These are phyloP conservation scores for Wickerhamiella bombiphila DNA, from an alignment of 805 yeast species.

Conservation along the genomic window DNA sequence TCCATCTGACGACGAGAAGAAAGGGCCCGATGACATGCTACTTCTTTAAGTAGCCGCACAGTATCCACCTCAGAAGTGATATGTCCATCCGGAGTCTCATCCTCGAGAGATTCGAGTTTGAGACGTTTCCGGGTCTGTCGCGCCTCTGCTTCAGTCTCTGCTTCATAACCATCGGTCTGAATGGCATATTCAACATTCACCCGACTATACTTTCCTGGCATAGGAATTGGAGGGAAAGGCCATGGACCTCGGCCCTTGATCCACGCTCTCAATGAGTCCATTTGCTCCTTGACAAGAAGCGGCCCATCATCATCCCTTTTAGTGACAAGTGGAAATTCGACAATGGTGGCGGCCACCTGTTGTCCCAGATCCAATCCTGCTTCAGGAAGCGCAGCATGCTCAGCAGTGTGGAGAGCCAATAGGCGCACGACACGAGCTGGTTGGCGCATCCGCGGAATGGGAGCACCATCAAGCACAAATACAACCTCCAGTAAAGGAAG, in stretches of 20 bases:
- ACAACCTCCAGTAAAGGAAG: too few species aligned
- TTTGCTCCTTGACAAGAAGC: neutral
- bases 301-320: neutral
- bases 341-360: neutral
- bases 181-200: neutral
- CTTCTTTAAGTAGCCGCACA: neutral
- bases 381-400: constrained; percentile 1
- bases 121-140: neutral
- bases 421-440: too few species aligned
- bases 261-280: neutral
- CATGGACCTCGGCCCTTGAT: neutral
- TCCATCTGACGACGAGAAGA: neutral
- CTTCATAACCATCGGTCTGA: neutral
- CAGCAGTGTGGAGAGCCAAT: neutral
- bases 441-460: too few species aligned
- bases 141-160: neutral
- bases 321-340: neutral
- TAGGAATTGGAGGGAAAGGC: neutral
- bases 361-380: neutral
- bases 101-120: neutral
- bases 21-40: neutral
- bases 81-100: too few species aligned
- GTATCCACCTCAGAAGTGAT: neutral
- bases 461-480: too few species aligned
- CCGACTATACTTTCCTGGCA: neutral